phyloP scores from a whole-genome alignment of 192 early-diverging fungal genomes.

The Coemansia erecta region DNA sequence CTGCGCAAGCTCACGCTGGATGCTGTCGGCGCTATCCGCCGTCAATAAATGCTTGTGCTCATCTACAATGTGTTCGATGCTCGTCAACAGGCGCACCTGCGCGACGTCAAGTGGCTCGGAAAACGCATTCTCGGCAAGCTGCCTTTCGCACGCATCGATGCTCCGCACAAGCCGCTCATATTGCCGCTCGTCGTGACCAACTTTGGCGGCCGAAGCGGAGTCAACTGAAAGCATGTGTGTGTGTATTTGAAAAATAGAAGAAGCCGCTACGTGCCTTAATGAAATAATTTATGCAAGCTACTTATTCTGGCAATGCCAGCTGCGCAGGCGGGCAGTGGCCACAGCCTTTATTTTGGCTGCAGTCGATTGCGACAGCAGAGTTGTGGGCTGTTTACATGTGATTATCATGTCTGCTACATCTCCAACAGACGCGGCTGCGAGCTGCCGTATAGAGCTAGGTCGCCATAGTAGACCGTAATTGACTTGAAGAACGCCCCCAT shows the following conservation, averaged over 20 bases:
- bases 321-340: too few species aligned
- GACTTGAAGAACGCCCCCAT: slow-evolving; percentile 67
- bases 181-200: not conserved
- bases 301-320: too few species aligned
- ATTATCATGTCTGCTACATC: not conserved
- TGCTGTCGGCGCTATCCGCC: not conserved
- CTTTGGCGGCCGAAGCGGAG: too few species aligned
- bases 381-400: slow-evolving; percentile 3
- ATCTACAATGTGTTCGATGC: slow-evolving; percentile 26
- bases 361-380: not conserved
- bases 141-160: slow-evolving; percentile 26
- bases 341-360: not conserved
- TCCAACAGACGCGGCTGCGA: slow-evolving; percentile 18
- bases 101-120: slow-evolving; percentile 33
- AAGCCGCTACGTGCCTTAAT: not conserved
- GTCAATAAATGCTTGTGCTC: not conserved
- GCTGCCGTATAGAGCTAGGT: slow-evolving; percentile 53
- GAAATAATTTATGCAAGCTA: not conserved
- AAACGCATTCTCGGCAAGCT: slow-evolving; percentile 18
- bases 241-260: not conserved
- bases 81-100: slow-evolving; percentile 35
- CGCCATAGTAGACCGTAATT: slow-evolving; percentile 76
- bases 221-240: not conserved
- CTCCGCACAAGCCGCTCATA: slow-evolving; percentile 19
- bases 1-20: too few species aligned